phyloP scores from a whole-genome alignment of 768 basidiomycete genomes.

The Coprinopsis strossmayeri region DNA sequence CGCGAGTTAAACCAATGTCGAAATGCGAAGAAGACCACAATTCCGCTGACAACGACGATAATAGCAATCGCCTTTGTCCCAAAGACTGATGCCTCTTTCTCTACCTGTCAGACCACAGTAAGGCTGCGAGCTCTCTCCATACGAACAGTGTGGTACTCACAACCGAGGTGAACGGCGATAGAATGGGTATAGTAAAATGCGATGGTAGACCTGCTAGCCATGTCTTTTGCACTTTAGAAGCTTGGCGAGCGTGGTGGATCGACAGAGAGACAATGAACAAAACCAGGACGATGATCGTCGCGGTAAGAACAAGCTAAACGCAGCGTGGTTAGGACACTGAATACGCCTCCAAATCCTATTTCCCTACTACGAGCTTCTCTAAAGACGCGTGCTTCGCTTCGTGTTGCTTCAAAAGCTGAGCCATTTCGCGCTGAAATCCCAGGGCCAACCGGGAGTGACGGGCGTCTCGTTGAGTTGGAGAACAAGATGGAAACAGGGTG shows the following conservation, averaged over 20 bases:
- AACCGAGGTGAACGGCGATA: slow-evolving; percentile 76
- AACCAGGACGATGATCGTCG: slow-evolving; percentile 28
- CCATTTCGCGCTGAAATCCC: slow-evolving; percentile 35
- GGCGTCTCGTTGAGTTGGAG: background rate
- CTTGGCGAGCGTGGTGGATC: slow-evolving; percentile 22
- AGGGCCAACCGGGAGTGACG: background rate
- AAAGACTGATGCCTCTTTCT: slow-evolving; percentile 54
- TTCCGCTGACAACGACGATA: slow-evolving; percentile 5
- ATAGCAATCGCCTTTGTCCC: slow-evolving; percentile 6
- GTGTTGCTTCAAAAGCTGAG: slow-evolving; percentile 30
- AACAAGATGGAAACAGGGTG: background rate
- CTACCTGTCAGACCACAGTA: slow-evolving; percentile 46
- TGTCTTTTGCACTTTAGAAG: slow-evolving; percentile 13
- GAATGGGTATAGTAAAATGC: slow-evolving; percentile 73
- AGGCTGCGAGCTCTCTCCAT: background rate
- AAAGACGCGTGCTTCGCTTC: slow-evolving; percentile 42
- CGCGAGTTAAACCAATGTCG: slow-evolving; percentile 9
- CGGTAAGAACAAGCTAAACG: slow-evolving; percentile 20
- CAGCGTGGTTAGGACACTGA: too few species aligned
- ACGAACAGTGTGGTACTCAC: slow-evolving; percentile 30
- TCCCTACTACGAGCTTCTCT: slow-evolving; percentile 46
- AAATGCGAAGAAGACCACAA: slow-evolving; percentile 2
- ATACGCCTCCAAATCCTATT: background rate
- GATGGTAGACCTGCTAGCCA: slow-evolving; percentile 32
- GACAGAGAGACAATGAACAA: slow-evolving; percentile 28